A percentile compares a stretch with the other conserved stretches of the same genome.
These are phyloP conservation scores for Allium sativum DNA, from an alignment of 106 monocot genomes.

Conservation along the genomic window DNA sequence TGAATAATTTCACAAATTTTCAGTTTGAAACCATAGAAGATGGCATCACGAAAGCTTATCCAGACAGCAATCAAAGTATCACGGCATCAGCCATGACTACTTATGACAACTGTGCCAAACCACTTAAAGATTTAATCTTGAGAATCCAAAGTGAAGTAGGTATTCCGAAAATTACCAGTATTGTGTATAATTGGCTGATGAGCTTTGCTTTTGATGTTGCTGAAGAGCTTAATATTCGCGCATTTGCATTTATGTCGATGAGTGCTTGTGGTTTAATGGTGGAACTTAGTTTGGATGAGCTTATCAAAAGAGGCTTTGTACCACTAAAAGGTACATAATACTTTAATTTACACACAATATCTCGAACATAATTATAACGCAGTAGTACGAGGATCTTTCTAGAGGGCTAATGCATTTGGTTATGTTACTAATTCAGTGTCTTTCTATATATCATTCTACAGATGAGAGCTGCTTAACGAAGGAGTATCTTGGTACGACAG, in stretches of 20 bases:
- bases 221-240: neutral
- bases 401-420: neutral
- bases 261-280: slow-evolving; percentile 10
- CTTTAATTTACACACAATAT: too few species aligned
- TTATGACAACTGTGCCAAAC: neutral
- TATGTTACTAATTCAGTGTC: neutral
- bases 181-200: neutral
- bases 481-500: slow-evolving; percentile 32
- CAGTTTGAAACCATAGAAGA: slow-evolving; percentile 1
- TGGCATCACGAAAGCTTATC: neutral
- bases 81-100: neutral
- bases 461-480: slow-evolving; percentile 35
- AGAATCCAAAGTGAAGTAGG: neutral
- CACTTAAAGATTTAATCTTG: neutral
- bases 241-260: neutral
- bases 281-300: neutral
- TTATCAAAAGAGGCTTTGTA: neutral
- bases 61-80: neutral
- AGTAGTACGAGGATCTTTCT: neutral
- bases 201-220: slow-evolving; percentile 5
- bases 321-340: neutral
- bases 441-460: slow-evolving; percentile 2
- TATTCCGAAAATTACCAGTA: neutral
- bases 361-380: too few species aligned
- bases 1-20: neutral